Evolutionary conservation across 345 rosid genomes (phyloP).

Genomic region (Brassica juncea): DNA sequence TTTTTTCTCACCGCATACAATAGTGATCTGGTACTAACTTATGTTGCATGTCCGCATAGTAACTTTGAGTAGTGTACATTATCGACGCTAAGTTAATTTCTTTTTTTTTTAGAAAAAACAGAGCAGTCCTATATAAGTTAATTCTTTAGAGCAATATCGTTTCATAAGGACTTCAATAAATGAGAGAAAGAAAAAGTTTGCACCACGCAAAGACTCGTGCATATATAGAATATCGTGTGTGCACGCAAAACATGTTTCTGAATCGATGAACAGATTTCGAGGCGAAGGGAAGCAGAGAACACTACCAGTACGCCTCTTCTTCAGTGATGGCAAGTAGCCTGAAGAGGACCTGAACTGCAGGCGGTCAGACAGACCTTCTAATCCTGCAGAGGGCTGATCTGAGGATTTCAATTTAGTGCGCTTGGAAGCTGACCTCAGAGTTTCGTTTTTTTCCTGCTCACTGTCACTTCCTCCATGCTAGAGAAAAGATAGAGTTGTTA

Average conservation of each 20-base stretch:
- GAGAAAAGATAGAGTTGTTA: constrained; percentile 21
- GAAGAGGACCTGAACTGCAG: constrained; percentile 64
- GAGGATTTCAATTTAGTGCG: constrained; percentile 48
- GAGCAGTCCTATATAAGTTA: constrained; percentile 9
- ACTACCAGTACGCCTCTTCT: constrained; percentile 70
- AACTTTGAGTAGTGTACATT: background rate
- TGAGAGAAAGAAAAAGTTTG: background rate
- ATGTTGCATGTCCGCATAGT: constrained; percentile 4
- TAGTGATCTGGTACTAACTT: background rate
- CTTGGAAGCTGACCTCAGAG: constrained; percentile 56
- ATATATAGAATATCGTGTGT: constrained; percentile 16
- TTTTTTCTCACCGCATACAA: background rate
- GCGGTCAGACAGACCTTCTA: constrained; percentile 59
- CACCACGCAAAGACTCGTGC: constrained; percentile 26
- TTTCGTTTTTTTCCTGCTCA: constrained; percentile 63
- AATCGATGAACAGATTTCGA: constrained; percentile 20
- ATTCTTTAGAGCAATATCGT: constrained; percentile 12
- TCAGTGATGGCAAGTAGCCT: constrained; percentile 63
- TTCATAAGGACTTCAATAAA: constrained; percentile 15
- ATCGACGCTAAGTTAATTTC: constrained; percentile 4
- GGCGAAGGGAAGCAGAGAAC: constrained; percentile 34
- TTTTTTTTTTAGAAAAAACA: background rate
- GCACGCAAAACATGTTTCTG: constrained; percentile 16
- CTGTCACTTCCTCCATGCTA: constrained; percentile 74
- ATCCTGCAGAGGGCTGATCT: constrained; percentile 49